A percentile compares a stretch with the other conserved stretches of the same genome.
Evolutionary conservation across 257 asterid genomes (phyloP).

Genomic region (Solanum paucissectum): DNA sequence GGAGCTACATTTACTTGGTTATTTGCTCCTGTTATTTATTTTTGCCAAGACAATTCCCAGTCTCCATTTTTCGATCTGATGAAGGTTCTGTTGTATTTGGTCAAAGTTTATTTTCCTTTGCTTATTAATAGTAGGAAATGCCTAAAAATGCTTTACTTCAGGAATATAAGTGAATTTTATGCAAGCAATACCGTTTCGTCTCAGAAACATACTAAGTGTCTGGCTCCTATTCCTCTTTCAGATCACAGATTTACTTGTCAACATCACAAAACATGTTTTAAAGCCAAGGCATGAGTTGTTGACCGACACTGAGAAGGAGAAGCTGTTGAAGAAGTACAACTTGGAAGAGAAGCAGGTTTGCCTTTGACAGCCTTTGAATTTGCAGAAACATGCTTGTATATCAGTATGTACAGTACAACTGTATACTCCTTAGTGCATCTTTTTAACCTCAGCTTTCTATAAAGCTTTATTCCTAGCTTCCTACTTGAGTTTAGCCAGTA

Average conservation of each 20-base stretch:
- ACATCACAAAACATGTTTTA: conserved; percentile 71
- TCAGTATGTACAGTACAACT: not conserved
- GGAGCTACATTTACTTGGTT: not conserved
- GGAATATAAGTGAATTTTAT: not conserved
- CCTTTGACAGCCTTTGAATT: not conserved
- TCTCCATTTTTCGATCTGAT: not conserved
- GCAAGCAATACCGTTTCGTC: not conserved
- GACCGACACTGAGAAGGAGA: conserved; percentile 46
- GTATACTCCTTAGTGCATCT: not conserved
- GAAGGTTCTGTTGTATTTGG: not conserved
- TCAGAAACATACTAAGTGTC: not conserved
- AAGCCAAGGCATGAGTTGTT: conserved; percentile 85
- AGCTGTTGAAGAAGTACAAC: conserved; percentile 54
- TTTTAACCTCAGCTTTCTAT: not conserved
- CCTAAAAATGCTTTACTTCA: not conserved
- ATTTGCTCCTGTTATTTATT: not conserved
- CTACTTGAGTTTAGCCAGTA: not conserved
- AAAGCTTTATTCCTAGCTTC: not conserved
- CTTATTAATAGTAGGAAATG: not conserved
- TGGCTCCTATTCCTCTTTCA: conserved; percentile 12
- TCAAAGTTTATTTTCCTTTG: not conserved
- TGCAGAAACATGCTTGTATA: not conserved
- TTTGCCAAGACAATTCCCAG: not conserved
- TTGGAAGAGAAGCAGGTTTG: conserved; percentile 81
- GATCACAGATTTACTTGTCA: conserved; percentile 84